A percentile compares a stretch with the other conserved stretches of the same genome.
Evolutionary conservation across 1,284 basidiomycete species (phyloP).

Genomic region (Tylopilus sp.): DNA sequence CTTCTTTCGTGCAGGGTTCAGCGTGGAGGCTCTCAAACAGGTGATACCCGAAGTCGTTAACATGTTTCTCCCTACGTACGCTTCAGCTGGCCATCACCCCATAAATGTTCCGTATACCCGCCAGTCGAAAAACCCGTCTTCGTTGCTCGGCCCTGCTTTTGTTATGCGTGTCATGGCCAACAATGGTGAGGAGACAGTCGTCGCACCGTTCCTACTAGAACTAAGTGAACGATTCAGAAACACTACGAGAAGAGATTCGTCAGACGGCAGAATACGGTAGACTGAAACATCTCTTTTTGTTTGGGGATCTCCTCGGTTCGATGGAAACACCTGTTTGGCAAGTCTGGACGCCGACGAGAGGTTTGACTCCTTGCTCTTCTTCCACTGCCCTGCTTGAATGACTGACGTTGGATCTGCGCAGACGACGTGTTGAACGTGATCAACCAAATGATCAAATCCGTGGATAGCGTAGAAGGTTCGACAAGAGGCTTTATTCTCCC

Average conservation of each 20-base stretch:
- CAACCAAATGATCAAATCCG: conserved; percentile 9
- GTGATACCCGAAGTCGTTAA: conserved; percentile 5
- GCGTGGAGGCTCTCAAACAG: conserved; percentile 4
- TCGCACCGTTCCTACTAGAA: neutral
- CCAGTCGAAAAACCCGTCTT: conserved; percentile 2
- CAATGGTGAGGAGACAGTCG: neutral
- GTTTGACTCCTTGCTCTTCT: neutral
- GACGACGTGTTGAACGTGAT: conserved; percentile 7
- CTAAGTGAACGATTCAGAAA: neutral
- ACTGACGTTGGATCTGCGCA: neutral
- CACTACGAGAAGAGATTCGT: conserved; percentile 6
- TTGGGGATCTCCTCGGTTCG: conserved; percentile 6
- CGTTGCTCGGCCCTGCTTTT: conserved; percentile 6
- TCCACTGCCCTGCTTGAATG: neutral
- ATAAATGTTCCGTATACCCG: neutral
- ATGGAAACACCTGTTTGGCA: conserved; percentile 6
- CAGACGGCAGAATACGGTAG: conserved; percentile 1
- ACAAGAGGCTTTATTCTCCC: conserved; percentile 7
- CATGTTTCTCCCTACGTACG: conserved; percentile 5
- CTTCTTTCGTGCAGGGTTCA: conserved; percentile 1
- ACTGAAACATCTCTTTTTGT: conserved; percentile 7
- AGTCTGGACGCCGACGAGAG: conserved; percentile 1
- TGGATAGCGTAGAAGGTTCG: conserved; percentile 8
- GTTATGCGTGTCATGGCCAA: conserved; percentile 7
- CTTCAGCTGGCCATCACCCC: neutral